Percentiles rank a stretch among this genome's conserved stretches.
Conservation (phyloP, 2,329 filamentous ascomycete species). For the Colletotrichum graminicola region DNA sequence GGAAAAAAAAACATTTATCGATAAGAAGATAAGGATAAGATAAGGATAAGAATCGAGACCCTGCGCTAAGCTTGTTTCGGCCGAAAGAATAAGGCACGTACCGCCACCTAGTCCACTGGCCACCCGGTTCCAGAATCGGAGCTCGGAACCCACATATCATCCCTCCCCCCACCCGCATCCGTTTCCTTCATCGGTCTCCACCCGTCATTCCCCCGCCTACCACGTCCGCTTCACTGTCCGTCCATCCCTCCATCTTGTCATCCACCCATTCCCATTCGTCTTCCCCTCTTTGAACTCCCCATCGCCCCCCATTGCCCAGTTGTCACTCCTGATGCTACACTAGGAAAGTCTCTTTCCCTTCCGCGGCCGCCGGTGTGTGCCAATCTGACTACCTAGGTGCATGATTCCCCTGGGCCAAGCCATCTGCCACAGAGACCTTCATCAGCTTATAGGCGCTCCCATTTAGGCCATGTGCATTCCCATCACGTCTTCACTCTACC, state of each 20-base stretch:
- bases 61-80: slow-evolving; percentile 23
- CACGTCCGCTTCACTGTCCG: slow-evolving; percentile 8
- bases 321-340: slow-evolving; percentile 17
- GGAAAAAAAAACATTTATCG: slow-evolving; percentile 37
- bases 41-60: neutral
- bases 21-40: neutral
- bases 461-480: neutral
- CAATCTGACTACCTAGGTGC: slow-evolving; percentile 14
- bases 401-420: slow-evolving; percentile 10
- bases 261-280: neutral
- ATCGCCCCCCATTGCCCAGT: slow-evolving; percentile 27
- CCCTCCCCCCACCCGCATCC: neutral
- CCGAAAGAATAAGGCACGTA: neutral
- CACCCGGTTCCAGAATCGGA: slow-evolving; percentile 22
- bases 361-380: neutral
- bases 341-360: neutral
- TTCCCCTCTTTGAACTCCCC: neutral
- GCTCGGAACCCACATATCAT: slow-evolving; percentile 18
- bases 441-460: slow-evolving; percentile 1
- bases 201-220: slow-evolving; percentile 3
- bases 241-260: neutral
- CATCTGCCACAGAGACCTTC: neutral
- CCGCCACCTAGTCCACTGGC: neutral
- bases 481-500: neutral
- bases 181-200: slow-evolving; percentile 25